Percentiles rank a stretch among this genome's conserved stretches.
These are phyloP conservation scores for Escovopsis sp. DNA, from an alignment of 2,329 filamentous ascomycete genomes.

Conservation along the genomic window DNA sequence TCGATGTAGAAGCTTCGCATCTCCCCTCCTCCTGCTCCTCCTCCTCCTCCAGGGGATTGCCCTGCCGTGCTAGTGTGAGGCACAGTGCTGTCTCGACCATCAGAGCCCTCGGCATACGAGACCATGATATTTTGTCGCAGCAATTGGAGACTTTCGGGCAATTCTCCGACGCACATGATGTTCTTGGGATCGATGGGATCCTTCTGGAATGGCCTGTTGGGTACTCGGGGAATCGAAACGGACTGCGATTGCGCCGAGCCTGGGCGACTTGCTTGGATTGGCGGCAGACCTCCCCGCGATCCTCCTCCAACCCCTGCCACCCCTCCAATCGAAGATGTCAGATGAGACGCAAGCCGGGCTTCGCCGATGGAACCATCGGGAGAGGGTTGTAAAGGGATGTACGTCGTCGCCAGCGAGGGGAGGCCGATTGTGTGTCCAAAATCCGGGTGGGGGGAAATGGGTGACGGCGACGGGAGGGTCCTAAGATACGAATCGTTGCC, in stretches of 20 bases:
- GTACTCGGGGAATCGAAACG: constrained; percentile 1
- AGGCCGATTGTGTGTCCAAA: constrained; percentile 21
- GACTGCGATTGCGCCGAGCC: constrained; percentile 1
- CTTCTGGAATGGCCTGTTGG: constrained; percentile 22
- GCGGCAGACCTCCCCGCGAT: background rate
- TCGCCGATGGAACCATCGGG: constrained; percentile 8
- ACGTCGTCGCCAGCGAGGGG: constrained; percentile 26
- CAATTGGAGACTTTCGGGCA: constrained; percentile 31
- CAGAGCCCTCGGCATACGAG: constrained; percentile 5
- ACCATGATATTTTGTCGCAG: constrained; percentile 8
- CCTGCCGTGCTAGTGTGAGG: constrained; percentile 12
- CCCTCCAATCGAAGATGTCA: background rate
- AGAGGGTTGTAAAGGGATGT: constrained; percentile 12
- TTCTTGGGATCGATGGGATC: constrained; percentile 36
- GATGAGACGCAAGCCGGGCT: constrained; percentile 2
- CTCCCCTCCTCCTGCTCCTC: constrained; percentile 19
- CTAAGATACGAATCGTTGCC: constrained; percentile 13
- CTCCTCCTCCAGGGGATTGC: constrained; percentile 42
- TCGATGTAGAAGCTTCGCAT: constrained; percentile 10
- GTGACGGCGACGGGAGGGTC: constrained; percentile 33
- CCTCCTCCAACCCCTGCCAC: too few relatives aligned
- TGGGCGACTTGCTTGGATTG: constrained; percentile 2
- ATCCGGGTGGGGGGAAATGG: constrained; percentile 31
- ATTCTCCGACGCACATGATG: constrained; percentile 38
- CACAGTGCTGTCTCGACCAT: constrained; percentile 1